Conservation (phyloP, 257 asterid species). For the Penstemon davidsonii region DNA sequence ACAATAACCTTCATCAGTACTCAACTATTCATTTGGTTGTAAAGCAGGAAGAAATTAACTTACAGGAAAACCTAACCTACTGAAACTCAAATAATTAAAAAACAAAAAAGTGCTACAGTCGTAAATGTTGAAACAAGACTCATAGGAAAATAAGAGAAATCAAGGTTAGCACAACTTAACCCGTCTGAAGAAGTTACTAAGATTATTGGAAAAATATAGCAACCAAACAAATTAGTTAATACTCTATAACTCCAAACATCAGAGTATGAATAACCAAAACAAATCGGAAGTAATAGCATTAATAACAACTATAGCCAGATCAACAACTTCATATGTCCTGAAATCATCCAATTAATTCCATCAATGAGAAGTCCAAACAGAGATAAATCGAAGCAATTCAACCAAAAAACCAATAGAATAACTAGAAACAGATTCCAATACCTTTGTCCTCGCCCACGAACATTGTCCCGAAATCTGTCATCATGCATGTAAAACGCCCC, state of each 20-base stretch:
- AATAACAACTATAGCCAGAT: neutral
- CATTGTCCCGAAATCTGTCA: constrained; percentile 87
- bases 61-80: no score
- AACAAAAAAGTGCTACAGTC: no score
- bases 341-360: neutral
- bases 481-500: constrained; percentile 99
- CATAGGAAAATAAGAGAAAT: no score
- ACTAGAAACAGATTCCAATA: constrained; percentile 25
- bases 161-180: no score
- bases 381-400: constrained; percentile 1
- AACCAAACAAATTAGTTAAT: neutral
- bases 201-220: no score
- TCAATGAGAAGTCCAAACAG: neutral
- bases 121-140: no score
- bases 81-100: no score
- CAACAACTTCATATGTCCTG: neutral
- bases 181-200: no score
- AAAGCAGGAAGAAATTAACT: no score
- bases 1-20: no score
- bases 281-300: constrained; percentile 3
- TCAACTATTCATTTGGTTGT: no score
- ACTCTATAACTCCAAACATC: neutral
- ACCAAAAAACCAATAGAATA: neutral
- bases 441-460: constrained; percentile 72
- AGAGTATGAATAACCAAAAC: neutral